A percentile compares a stretch with the other conserved stretches of the same genome.
phyloP scores from a whole-genome alignment of 2,329 filamentous ascomycete species.

The Colletotrichum noveboracense region DNA sequence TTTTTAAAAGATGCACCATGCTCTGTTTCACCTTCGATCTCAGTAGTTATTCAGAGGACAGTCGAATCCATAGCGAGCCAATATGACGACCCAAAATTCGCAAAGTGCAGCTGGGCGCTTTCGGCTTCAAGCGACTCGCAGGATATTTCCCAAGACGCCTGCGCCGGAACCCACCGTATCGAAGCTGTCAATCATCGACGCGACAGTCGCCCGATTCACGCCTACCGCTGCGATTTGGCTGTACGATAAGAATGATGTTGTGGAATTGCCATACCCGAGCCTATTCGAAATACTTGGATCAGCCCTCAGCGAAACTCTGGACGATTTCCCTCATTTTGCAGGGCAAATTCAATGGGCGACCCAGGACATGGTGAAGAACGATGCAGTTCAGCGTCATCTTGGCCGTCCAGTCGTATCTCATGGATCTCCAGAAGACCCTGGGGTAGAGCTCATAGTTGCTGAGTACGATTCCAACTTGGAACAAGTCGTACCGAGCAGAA shows the following conservation, averaged over 20 bases:
- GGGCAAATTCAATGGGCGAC: constrained; percentile 44
- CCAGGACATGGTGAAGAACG: constrained; percentile 23
- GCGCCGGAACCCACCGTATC: background rate
- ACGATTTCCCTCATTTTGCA: constrained; percentile 45
- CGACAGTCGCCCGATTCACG: constrained; percentile 43
- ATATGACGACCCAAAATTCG: background rate
- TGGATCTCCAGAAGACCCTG: constrained; percentile 41
- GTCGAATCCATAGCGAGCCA: background rate
- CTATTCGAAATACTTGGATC: background rate
- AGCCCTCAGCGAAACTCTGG: constrained; percentile 38
- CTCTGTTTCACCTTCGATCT: background rate
- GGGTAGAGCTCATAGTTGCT: constrained; percentile 43
- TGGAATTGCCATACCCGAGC: background rate
- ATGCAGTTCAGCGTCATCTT: constrained; percentile 31
- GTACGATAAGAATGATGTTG: constrained; percentile 34
- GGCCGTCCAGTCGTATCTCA: constrained; percentile 40
- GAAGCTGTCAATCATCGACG: constrained; percentile 46
- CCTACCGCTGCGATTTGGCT: constrained; percentile 49
- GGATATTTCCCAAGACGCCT: background rate
- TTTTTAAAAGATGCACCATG: background rate
- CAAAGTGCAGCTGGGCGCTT: background rate
- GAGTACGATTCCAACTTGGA: constrained; percentile 30
- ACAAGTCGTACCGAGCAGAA: constrained; percentile 33
- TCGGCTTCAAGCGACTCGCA: background rate
- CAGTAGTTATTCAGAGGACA: background rate